Evolutionary conservation across 768 basidiomycete species (phyloP).

Genomic region (Rubroboletus satanas): DNA sequence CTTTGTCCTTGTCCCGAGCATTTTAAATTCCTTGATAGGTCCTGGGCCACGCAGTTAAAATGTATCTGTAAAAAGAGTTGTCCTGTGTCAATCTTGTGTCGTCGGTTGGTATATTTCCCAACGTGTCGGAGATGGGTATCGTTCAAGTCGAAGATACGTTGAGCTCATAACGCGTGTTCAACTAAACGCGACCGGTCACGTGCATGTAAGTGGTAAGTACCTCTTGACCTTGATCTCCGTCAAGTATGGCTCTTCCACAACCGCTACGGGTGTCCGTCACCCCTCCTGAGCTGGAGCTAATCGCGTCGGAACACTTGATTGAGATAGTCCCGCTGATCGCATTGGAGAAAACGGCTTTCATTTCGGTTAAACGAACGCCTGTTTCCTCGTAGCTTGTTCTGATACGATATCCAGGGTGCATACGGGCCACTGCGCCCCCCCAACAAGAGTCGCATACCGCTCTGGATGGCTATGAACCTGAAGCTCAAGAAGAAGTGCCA

Average conservation of each 20-base stretch:
- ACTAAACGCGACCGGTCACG: conserved; percentile 20
- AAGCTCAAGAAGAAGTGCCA: conserved; percentile 95
- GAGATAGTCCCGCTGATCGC: conserved; percentile 85
- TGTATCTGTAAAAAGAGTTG: background rate
- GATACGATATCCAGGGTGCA: conserved; percentile 56
- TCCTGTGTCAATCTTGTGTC: background rate
- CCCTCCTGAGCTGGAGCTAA: conserved; percentile 83
- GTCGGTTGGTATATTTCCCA: background rate
- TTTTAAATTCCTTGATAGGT: conserved; percentile 25
- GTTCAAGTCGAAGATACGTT: background rate
- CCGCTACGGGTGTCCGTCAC: conserved; percentile 67
- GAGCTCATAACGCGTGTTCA: conserved; percentile 3
- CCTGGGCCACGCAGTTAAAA: background rate
- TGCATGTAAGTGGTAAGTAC: background rate
- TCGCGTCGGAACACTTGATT: conserved; percentile 79
- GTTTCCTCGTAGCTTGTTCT: conserved; percentile 5
- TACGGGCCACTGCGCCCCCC: conserved; percentile 94
- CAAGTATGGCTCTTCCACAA: conserved; percentile 66
- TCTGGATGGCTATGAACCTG: conserved; percentile 94
- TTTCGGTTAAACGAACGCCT: conserved; percentile 57
- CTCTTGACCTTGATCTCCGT: background rate
- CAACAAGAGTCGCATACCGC: conserved; percentile 75
- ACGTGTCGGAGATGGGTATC: background rate
- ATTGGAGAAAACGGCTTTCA: conserved; percentile 89
- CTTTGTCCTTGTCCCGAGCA: conserved; percentile 62